Base-by-base conservation (phyloP, 2,329 filamentous ascomycete species). In the Pyricularia sp. region DNA sequence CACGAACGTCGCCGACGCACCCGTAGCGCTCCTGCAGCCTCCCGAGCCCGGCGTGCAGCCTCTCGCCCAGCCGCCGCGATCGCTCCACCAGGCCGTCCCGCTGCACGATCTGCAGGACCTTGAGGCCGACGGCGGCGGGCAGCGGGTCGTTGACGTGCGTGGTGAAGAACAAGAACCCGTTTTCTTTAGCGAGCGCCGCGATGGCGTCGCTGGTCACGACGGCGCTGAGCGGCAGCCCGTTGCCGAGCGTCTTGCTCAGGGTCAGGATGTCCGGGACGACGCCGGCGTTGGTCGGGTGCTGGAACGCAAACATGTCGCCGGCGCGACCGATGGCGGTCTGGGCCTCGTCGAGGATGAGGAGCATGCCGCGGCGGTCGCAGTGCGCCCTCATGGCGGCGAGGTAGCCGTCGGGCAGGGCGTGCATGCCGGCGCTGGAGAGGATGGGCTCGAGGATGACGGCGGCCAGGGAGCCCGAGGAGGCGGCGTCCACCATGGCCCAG, bases 131-230 rank as follows among this genome's bases (percentile, higher is more conserved):
- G 0, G 84, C 82, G 0, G 83, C 83, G 0, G 84, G 79, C 0
- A 87, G 73, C 0, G 84, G 84, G 67, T 88, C 85, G 67, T 88
- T 86, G 62, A 86, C 73, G 68, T 87, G 85, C 0, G 85, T 88
- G 0, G 84, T 87, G 67, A 84, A 81, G 70, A 83, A 87, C 22
- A 82, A 74, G 68, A 79, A 87, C 31, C 78, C 80, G 3, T 75
- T 74, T 22, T 83, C 78, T 12, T 73, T 72, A 35, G 79, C 81
- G 1, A 77, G 76, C 3, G 73, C 71, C 57, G 80, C 83, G 60
- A 88, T 84, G 35, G 79, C 75, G 4, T 77, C 75, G 59, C 78
- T 83, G 0, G 84, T 86, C 2, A 83, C 75, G 0, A 88, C 82
- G 0, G 84, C 80, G 62, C 79, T 80, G 3, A 88, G 74, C 1